Evolutionary conservation across 2,329 filamentous ascomycete species (phyloP), one percentile per base, ranked within the genome.

Genomic region (Lasiodiplodia theobromae): DNA sequence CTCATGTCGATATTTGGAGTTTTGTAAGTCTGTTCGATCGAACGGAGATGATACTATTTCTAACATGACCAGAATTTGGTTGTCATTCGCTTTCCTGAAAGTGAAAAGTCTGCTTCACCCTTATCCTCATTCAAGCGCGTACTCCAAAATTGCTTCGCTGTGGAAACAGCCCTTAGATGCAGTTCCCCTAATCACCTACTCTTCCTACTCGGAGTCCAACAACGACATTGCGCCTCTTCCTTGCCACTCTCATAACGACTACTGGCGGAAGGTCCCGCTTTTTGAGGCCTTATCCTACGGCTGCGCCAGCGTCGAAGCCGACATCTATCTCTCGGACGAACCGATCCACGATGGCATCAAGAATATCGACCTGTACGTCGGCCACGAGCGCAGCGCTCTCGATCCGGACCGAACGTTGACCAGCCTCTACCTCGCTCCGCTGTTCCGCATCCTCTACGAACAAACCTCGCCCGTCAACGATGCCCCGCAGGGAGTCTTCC

Each of bases 241-340:
- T 34, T 76, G 73, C 63, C 81, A 67, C 25, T 67, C 65, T 14
- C 65, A 67, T 52, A 67, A 58, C 38, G 65, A 67, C 53, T 67
- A 58, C 65, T 58, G 52, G 65, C 65, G 25, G 2, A 53, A 54
- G 18, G 74, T 82, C 0, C 81, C 81, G 4, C 72, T 83, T 25
- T 81, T 79, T 64, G 71, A 74, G 23, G 81, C 81, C 2, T 72
- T 83, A 0, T 75, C 75, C 4, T 76, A 76, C n/a, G 82, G 82
- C 31, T 81, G 78, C 68, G 65, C 72, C 1, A 70, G 76, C 57
- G 64, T 78, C 11, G 77, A 79, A 68, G 77, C 77, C 23, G 77
- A 78, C n/a, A 70, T 79, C 12, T 78, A 74, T 74, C 58, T 63
- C 34, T 23, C 44, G 12, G 6, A 44, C 40, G 16, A n/a, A 3